A percentile compares a stretch with the other conserved stretches of the same genome.
These are phyloP conservation scores for Dothideomycetes sp. DNA, from an alignment of 2,329 filamentous ascomycete genomes.

Conservation along the genomic window DNA sequence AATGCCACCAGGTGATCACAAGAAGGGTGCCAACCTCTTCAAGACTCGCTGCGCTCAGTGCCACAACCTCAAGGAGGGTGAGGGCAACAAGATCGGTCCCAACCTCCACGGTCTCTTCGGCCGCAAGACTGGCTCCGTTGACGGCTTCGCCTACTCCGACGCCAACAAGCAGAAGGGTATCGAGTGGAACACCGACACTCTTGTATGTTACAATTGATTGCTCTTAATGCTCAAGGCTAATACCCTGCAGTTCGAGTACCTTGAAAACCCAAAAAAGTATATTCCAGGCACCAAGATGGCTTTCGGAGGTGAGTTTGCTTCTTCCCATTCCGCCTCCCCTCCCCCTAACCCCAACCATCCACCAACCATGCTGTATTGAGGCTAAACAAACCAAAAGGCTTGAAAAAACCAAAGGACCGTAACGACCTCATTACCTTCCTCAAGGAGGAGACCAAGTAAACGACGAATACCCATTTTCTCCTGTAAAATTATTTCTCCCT, in stretches of 20 bases:
- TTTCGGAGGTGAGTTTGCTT: conserved; percentile 95
- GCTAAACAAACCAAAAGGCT: no score
- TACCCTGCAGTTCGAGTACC: conserved; percentile 69
- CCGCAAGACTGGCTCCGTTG: conserved; percentile 83
- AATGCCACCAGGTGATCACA: conserved; percentile 60
- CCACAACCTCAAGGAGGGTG: conserved; percentile 85
- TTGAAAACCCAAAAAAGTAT: conserved; percentile 99
- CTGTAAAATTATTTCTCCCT: conserved; percentile 5
- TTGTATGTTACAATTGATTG: conserved; percentile 43
- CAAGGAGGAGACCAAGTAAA: conserved; percentile 59
- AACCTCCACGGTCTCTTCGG: conserved; percentile 96
- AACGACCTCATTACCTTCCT: conserved; percentile 94
- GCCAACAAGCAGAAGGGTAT: conserved; percentile 98
- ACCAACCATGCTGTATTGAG: no score
- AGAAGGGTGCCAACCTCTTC: conserved; percentile 98
- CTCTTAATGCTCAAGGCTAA: conserved; percentile 5
- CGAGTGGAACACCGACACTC: conserved; percentile 72
- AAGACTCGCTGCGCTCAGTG: conserved; percentile 98
- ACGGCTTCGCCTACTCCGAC: conserved; percentile 95
- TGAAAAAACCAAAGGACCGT: conserved; percentile 99
- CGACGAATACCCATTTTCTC: conserved; percentile 12
- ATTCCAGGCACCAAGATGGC: conserved; percentile 99
- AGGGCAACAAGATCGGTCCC: conserved; percentile 96
- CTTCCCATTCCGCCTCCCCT: no score
- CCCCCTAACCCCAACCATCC: no score